Percentiles rank a stretch among this genome's conserved stretches.
Conservation (phyloP, 768 basidiomycete genomes). For the Infundibulicybe gibba region DNA sequence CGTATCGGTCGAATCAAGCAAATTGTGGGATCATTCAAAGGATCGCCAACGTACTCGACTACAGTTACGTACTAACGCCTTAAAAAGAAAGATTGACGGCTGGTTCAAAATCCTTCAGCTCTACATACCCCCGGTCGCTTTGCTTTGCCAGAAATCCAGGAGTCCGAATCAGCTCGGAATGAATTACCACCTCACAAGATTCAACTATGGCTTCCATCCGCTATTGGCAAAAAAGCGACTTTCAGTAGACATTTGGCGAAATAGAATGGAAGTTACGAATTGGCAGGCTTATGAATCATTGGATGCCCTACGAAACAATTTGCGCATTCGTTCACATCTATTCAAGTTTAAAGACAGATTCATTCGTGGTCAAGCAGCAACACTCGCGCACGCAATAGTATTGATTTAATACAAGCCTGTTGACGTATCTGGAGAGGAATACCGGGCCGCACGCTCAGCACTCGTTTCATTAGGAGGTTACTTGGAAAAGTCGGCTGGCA, state of each 20-base stretch:
- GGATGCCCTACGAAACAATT: slow-evolving; percentile 10
- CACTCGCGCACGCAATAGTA: slow-evolving; percentile 15
- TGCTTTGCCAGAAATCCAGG: slow-evolving; percentile 3
- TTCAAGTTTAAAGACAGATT: slow-evolving; percentile 15
- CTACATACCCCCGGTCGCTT: slow-evolving; percentile 10
- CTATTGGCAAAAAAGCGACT: slow-evolving; percentile 1
- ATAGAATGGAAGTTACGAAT: slow-evolving; percentile 17
- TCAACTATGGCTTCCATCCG: slow-evolving; percentile 19
- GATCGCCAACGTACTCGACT: slow-evolving; percentile 7
- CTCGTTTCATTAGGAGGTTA: slow-evolving; percentile 3
- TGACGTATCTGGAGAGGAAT: slow-evolving; percentile 9
- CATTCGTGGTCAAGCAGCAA: slow-evolving; percentile 16
- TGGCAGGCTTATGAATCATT: slow-evolving; percentile 23
- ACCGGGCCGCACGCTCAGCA: slow-evolving; percentile 12
- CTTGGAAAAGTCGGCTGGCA: slow-evolving; percentile 11
- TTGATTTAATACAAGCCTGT: slow-evolving; percentile 11
- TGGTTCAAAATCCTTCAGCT: slow-evolving; percentile 12
- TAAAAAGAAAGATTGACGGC: slow-evolving; percentile 5
- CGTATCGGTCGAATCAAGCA: neutral
- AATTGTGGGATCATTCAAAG: slow-evolving; percentile 8
- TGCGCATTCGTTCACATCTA: slow-evolving; percentile 16
- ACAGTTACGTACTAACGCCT: slow-evolving; percentile 1
- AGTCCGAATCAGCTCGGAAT: neutral
- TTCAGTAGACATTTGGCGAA: neutral
- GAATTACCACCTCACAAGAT: slow-evolving; percentile 5